These are phyloP conservation scores for Phaeosphaeria sp. DNA, from an alignment of 2,329 filamentous ascomycete species.

Conservation along the genomic window DNA sequence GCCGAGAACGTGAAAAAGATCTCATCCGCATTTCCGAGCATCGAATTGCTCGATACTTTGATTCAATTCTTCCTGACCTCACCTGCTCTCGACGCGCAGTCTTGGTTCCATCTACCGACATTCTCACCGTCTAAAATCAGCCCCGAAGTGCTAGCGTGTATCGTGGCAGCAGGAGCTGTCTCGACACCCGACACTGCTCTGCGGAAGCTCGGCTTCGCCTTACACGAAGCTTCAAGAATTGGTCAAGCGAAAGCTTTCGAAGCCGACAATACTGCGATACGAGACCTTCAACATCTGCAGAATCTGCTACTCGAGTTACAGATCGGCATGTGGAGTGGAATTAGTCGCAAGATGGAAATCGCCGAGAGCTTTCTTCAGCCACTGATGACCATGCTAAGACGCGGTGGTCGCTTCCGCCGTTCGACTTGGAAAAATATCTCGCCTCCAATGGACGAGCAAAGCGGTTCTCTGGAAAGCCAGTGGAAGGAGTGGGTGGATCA, in stretches of 20 bases:
- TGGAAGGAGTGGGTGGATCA: slow-evolving; percentile 70
- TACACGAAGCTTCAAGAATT: slow-evolving; percentile 58
- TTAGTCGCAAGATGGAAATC: slow-evolving; percentile 66
- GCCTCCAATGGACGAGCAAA: slow-evolving; percentile 62
- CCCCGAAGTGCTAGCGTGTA: slow-evolving; percentile 67
- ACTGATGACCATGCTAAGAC: slow-evolving; percentile 62
- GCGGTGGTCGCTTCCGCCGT: slow-evolving; percentile 65
- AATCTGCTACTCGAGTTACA: slow-evolving; percentile 59
- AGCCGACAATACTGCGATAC: slow-evolving; percentile 57
- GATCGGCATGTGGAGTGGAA: slow-evolving; percentile 65
- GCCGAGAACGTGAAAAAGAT: slow-evolving; percentile 58
- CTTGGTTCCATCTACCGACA: slow-evolving; percentile 68
- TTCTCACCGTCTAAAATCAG: slow-evolving; percentile 63
- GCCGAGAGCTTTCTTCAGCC: slow-evolving; percentile 65
- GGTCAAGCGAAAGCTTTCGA: slow-evolving; percentile 53
- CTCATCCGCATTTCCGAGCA: slow-evolving; percentile 67
- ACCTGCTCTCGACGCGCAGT: slow-evolving; percentile 63
- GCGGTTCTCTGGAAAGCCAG: slow-evolving; percentile 65
- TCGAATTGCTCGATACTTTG: slow-evolving; percentile 66
- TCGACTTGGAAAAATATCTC: slow-evolving; percentile 61
- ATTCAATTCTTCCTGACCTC: slow-evolving; percentile 67
- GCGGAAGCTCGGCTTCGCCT: slow-evolving; percentile 64
- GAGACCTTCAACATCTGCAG: slow-evolving; percentile 61
- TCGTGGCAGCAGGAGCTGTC: slow-evolving; percentile 67
- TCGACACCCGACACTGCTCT: slow-evolving; percentile 63